These are phyloP conservation scores for Symbiodinium natans DNA, from an alignment of 73 alveolate species.

Conservation along the genomic window DNA sequence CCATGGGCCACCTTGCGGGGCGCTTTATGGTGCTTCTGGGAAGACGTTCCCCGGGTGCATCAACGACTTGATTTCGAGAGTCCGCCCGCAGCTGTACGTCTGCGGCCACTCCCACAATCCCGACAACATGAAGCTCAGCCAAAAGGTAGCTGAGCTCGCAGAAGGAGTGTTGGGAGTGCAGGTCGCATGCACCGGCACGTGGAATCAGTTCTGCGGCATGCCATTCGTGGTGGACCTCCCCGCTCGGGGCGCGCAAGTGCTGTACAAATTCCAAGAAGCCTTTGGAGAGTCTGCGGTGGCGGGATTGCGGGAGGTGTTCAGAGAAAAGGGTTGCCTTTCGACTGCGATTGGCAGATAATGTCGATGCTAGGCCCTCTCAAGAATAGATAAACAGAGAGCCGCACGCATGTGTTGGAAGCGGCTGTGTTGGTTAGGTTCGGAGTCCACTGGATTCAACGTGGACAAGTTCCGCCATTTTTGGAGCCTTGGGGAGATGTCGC, in stretches of 20 bases:
- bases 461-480: too few relatives aligned
- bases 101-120: constrained; percentile 14
- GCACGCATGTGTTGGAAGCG: background rate
- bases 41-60: constrained; percentile 9
- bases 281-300: background rate
- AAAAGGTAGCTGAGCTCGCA: background rate
- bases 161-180: constrained; percentile 41
- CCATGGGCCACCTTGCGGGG: constrained; percentile 51
- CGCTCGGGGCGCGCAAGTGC: too few relatives aligned
- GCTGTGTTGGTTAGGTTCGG: background rate
- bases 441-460: background rate
- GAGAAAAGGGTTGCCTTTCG: background rate
- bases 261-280: background rate
- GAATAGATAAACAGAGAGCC: too few relatives aligned
- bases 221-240: constrained; percentile 7
- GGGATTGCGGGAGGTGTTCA: background rate
- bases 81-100: background rate
- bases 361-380: too few relatives aligned
- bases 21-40: background rate
- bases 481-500: background rate
- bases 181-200: constrained; percentile 32
- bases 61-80: background rate
- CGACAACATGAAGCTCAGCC: background rate
- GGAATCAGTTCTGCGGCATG: constrained; percentile 15
- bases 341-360: background rate